Evolutionary conservation across 805 yeast species (phyloP), one percentile per base, ranked within the genome.

Genomic region (Kurtzmaniella cleridarum): DNA sequence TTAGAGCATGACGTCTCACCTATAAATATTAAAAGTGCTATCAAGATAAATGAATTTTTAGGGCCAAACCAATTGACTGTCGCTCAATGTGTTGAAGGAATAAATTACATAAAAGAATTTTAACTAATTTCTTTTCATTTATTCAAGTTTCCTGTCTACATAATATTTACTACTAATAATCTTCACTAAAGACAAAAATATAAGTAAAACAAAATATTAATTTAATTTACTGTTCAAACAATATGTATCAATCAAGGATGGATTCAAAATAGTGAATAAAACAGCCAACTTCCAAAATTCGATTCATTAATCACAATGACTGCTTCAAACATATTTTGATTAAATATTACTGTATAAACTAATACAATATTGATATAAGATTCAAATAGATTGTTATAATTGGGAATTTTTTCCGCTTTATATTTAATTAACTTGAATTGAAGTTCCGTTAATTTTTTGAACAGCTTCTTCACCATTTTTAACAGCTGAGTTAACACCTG

Each of bases 1-100:
- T 72, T 91, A 39, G 97, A 90, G 51, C 98, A 91, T 57, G 98
- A 91, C 60, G 83, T 82, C 5, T 65, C 79, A 20, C 54, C 60
- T 8, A 69, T 65, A 29, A 86, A 95, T 0, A 91, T 86, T 3
- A 69, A 79, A 45, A 76, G 79, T 8, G 98, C 79, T 0, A 63
- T 81, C 31, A 75, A 77, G 27, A 69, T 85, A 11, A 48, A 53
- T 15, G 68, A 71, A 3, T 64, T 85, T 3, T 51, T 84, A 30
- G 83, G 83, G 0, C 50, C 60, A 8, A 68, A 75, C 32, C 95
- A 87, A 55, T 44, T 81, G 57, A 85, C 93, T 0, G 88, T 84
- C 12, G 87, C 93, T 1, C 74, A 83, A 55, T 87, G 95, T 56
- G 87, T 75, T 14, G 78, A 76, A 28, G 87, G 90, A 2, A 62